Conservation (phyloP, 768 basidiomycete species). For the Candolleomyces aberdarensis region DNA sequence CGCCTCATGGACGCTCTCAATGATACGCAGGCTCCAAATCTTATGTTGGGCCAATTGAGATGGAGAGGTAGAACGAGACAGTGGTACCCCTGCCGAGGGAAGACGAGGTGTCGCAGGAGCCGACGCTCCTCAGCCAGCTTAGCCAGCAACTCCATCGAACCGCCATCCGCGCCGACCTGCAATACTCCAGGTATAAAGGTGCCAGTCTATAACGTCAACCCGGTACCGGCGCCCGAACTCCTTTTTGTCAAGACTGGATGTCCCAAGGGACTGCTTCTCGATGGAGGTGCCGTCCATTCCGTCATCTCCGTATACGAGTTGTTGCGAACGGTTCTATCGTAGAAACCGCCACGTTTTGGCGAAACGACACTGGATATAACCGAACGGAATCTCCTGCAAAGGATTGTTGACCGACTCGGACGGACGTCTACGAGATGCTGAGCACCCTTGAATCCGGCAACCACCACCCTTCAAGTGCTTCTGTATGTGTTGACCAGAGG, state of each 20-base stretch:
- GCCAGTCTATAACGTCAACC: slow-evolving; percentile 93
- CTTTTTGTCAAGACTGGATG: slow-evolving; percentile 74
- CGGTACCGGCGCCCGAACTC: slow-evolving; percentile 90
- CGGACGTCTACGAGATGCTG: slow-evolving; percentile 99
- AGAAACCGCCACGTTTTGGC: slow-evolving; percentile 99
- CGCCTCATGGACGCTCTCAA: slow-evolving; percentile 75
- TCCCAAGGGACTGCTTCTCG: slow-evolving; percentile 92
- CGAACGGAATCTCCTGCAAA: slow-evolving; percentile 99
- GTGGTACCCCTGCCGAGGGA: slow-evolving; percentile 74
- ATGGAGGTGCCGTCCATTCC: slow-evolving; percentile 99
- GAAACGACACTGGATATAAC: slow-evolving; percentile 96
- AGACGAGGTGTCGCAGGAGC: slow-evolving; percentile 77
- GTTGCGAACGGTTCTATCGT: slow-evolving; percentile 97
- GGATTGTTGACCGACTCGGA: slow-evolving; percentile 96
- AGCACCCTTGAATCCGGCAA: slow-evolving; percentile 98
- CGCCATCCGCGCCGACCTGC: slow-evolving; percentile 86
- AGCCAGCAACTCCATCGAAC: slow-evolving; percentile 76
- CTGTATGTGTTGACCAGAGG: slow-evolving; percentile 95
- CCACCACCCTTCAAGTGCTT: slow-evolving; percentile 98
- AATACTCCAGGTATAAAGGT: slow-evolving; percentile 79
- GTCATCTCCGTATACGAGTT: slow-evolving; percentile 97
- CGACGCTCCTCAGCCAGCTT: slow-evolving; percentile 80
- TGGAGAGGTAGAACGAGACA: slow-evolving; percentile 85
- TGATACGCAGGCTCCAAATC: slow-evolving; percentile 89
- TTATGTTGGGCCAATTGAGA: slow-evolving; percentile 87